Conservation (phyloP, 2,329 filamentous ascomycete species). For the Paradendryphiella salina region DNA sequence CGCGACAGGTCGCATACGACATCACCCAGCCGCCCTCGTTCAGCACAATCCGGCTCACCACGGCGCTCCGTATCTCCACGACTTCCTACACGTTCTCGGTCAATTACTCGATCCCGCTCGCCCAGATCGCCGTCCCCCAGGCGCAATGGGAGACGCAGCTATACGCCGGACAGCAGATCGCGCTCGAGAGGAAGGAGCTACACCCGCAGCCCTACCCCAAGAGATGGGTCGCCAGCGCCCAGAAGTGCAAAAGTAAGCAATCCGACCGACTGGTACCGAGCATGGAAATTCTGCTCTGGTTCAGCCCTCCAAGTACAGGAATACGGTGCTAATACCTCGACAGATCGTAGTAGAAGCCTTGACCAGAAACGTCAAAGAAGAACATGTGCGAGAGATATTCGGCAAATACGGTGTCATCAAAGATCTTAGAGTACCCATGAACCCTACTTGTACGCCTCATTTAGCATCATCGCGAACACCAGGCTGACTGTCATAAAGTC, state of each 20-base stretch:
- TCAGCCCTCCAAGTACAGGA: conserved; percentile 1
- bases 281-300: background rate
- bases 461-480: background rate
- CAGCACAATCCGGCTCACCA: conserved; percentile 37
- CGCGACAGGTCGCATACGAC: conserved; percentile 48
- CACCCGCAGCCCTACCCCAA: conserved; percentile 42
- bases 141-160: conserved; percentile 45
- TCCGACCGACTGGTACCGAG: background rate
- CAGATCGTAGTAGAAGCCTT: conserved; percentile 95
- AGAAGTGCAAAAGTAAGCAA: conserved; percentile 46
- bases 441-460: conserved; percentile 69
- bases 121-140: conserved; percentile 31
- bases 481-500: conserved; percentile 55
- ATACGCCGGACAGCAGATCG: conserved; percentile 35
- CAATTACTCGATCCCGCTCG: conserved; percentile 39
- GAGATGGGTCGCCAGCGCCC: conserved; percentile 39
- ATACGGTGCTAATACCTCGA: conserved; percentile 1
- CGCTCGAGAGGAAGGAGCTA: conserved; percentile 42
- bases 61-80: conserved; percentile 46
- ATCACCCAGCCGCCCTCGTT: conserved; percentile 30
- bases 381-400: conserved; percentile 90
- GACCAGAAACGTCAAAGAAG: conserved; percentile 90
- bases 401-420: conserved; percentile 82
- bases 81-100: conserved; percentile 43
- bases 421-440: conserved; percentile 88